Evolutionary conservation across 2,329 filamentous ascomycete species (phyloP).

Genomic region (Hortaea werneckii): DNA sequence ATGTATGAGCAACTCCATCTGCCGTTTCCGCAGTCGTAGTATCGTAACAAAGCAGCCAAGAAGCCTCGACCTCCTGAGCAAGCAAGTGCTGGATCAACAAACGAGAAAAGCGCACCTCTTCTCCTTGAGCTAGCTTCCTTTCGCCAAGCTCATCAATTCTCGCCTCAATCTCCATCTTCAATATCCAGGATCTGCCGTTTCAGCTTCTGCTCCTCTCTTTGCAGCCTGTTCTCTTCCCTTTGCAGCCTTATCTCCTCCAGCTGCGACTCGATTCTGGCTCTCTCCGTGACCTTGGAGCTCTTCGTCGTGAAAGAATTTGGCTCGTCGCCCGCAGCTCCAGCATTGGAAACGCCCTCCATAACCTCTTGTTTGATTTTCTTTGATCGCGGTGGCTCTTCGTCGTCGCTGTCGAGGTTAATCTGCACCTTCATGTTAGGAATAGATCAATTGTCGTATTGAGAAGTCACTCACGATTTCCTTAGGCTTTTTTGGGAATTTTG

Average conservation of each 20-base stretch:
- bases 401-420: neutral
- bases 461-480: neutral
- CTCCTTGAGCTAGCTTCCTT: neutral
- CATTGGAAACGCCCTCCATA: neutral
- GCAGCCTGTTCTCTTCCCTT: neutral
- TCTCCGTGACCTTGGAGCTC: neutral
- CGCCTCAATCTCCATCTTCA: slow-evolving; percentile 1
- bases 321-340: neutral
- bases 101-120: too few species aligned
- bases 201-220: too few species aligned
- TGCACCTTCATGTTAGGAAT: neutral
- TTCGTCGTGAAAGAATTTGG: neutral
- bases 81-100: too few species aligned
- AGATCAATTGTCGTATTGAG: neutral
- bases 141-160: too few species aligned
- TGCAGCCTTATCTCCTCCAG: neutral
- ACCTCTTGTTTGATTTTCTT: neutral
- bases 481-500: neutral
- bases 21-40: too few species aligned
- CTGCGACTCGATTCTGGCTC: neutral
- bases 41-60: too few species aligned
- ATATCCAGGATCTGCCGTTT: slow-evolving; percentile 1
- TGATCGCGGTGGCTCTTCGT: neutral
- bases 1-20: too few species aligned
- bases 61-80: too few species aligned